These are phyloP conservation scores for Puccinia triticina DNA, from an alignment of 1,284 basidiomycete genomes.

Conservation along the genomic window DNA sequence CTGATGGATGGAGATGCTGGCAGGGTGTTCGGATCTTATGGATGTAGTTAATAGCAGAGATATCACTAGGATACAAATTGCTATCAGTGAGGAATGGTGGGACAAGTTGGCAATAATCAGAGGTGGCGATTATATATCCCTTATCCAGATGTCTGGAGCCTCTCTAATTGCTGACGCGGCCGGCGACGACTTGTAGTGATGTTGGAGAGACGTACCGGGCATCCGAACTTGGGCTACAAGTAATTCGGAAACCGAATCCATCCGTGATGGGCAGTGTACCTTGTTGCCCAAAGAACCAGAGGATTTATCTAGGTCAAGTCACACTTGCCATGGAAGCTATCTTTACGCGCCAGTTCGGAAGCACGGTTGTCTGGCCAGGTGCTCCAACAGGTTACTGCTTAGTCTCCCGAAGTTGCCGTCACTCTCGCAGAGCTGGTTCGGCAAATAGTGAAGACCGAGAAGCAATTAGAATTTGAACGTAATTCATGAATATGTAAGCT, in stretches of 20 bases:
- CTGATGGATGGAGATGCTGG: neutral
- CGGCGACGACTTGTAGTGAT: neutral
- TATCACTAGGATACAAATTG: slow-evolving; percentile 7
- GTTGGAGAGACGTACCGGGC: neutral
- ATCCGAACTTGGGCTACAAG: slow-evolving; percentile 6
- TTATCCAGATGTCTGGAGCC: slow-evolving; percentile 11
- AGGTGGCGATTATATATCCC: neutral
- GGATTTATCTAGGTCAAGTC: slow-evolving; percentile 25
- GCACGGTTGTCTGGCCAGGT: neutral
- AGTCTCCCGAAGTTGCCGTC: slow-evolving; percentile 7
- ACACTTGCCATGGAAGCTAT: slow-evolving; percentile 23
- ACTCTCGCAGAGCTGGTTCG: slow-evolving; percentile 1
- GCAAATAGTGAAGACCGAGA: neutral
- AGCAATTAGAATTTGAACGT: neutral
- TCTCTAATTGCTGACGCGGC: neutral
- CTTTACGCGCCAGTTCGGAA: neutral
- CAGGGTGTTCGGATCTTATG: neutral
- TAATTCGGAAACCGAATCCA: slow-evolving; percentile 27
- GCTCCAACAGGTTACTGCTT: slow-evolving; percentile 1
- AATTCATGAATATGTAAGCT: neutral
- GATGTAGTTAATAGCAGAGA: slow-evolving; percentile 6
- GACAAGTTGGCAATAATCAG: slow-evolving; percentile 3
- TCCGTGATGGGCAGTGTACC: neutral
- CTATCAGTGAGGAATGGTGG: neutral
- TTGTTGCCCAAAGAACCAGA: neutral